Percentiles rank a stretch among this genome's conserved stretches.
Conservation (phyloP, 2,329 filamentous ascomycete genomes). For the Graphium sp. region DNA sequence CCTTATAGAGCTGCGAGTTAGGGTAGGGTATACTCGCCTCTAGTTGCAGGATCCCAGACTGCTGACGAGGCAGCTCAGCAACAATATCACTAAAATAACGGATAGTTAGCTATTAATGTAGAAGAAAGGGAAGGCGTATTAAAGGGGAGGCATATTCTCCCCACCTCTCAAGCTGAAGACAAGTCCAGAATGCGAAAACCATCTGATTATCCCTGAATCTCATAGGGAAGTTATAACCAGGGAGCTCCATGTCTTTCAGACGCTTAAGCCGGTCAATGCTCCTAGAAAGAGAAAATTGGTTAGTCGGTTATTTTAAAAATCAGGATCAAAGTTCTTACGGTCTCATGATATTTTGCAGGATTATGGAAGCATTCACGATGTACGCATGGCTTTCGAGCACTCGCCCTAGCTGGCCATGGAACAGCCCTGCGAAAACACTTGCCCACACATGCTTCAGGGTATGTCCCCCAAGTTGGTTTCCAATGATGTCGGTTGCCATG, state of each 20-base stretch:
- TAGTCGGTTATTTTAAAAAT: slow-evolving; percentile 22
- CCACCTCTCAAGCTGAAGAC: slow-evolving; percentile 78
- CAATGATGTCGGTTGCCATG: slow-evolving; percentile 71
- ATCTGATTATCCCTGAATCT: slow-evolving; percentile 52
- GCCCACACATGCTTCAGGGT: slow-evolving; percentile 75
- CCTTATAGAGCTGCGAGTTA: slow-evolving; percentile 22
- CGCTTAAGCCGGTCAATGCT: slow-evolving; percentile 1
- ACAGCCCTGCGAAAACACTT: slow-evolving; percentile 70
- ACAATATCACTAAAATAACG: slow-evolving; percentile 57
- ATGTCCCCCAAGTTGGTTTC: slow-evolving; percentile 61
- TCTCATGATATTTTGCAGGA: slow-evolving; percentile 57
- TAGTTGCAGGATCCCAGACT: slow-evolving; percentile 42
- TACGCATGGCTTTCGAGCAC: slow-evolving; percentile 68
- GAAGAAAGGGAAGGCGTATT: neutral
- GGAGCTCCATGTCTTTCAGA: neutral
- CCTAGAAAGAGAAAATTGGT: neutral
- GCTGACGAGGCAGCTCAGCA: slow-evolving; percentile 58
- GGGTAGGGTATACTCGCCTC: slow-evolving; percentile 53
- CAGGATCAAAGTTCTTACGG: too few relatives aligned
- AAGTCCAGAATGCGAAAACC: slow-evolving; percentile 79
- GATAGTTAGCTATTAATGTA: neutral
- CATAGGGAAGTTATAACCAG: slow-evolving; percentile 1
- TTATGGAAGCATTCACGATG: slow-evolving; percentile 37
- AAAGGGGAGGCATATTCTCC: slow-evolving; percentile 4
- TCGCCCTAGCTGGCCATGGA: slow-evolving; percentile 73